These are phyloP conservation scores for Dryadomyces sulphureus DNA, from an alignment of 2,329 filamentous ascomycete genomes.

Conservation along the genomic window DNA sequence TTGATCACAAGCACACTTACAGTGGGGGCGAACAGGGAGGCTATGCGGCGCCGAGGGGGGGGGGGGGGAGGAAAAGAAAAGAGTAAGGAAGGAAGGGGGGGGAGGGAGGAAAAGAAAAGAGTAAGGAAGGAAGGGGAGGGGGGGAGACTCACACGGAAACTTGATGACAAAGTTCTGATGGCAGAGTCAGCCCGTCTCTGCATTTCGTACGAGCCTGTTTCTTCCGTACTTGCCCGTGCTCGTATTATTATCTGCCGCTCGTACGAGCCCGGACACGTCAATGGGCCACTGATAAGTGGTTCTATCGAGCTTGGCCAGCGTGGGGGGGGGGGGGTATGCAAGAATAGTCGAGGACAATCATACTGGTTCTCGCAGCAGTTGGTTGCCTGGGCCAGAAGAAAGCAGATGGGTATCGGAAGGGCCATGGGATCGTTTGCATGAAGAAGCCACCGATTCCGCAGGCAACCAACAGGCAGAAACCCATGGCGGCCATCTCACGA, in stretches of 20 bases:
- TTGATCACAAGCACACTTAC: neutral
- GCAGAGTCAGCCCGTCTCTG: neutral
- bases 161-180: neutral
- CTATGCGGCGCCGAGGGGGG: neutral
- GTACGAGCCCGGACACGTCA: neutral
- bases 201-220: neutral
- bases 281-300: neutral
- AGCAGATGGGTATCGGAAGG: too few species aligned
- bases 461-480: too few species aligned
- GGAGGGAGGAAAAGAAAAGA: neutral
- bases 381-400: too few species aligned
- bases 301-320: too few species aligned
- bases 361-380: too few species aligned
- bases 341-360: too few species aligned
- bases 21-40: neutral
- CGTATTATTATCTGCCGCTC: too few species aligned
- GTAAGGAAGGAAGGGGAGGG: neutral
- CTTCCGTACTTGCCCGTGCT: too few species aligned
- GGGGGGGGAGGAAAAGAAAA: neutral
- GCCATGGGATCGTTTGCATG: too few species aligned
- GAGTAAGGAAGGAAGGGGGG: neutral
- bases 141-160: too few species aligned
- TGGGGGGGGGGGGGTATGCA: too few species aligned
- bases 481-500: neutral
- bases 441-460: too few species aligned